These are phyloP conservation scores for Neopestalotiopsis sp. DNA, from an alignment of 2,329 filamentous ascomycete genomes.

Conservation along the genomic window DNA sequence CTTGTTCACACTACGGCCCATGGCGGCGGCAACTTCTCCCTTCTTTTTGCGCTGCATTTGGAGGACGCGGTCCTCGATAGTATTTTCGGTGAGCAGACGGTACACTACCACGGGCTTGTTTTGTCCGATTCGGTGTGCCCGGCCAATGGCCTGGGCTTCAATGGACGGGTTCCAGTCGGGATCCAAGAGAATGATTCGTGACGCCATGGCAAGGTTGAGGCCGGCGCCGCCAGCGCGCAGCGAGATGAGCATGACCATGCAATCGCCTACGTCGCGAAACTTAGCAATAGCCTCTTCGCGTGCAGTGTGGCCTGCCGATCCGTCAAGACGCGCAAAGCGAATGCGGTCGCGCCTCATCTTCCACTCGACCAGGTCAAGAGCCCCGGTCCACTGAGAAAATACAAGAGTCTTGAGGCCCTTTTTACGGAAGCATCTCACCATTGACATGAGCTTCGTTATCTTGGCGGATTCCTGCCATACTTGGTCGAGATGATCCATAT, in stretches of 20 bases:
- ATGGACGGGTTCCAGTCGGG: constrained; percentile 96
- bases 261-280: constrained; percentile 64
- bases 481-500: constrained; percentile 71
- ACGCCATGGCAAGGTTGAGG: constrained; percentile 83
- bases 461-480: constrained; percentile 79
- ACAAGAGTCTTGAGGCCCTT: constrained; percentile 78
- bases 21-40: constrained; percentile 75
- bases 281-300: constrained; percentile 71
- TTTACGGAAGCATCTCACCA: constrained; percentile 56
- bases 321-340: constrained; percentile 75
- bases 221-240: constrained; percentile 85
- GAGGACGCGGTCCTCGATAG: constrained; percentile 88
- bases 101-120: constrained; percentile 76
- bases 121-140: constrained; percentile 88
- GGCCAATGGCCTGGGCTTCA: constrained; percentile 90
- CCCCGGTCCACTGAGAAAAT: constrained; percentile 81
- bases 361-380: constrained; percentile 79
- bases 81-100: constrained; percentile 75
- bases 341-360: constrained; percentile 63
- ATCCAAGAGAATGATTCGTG: constrained; percentile 87
- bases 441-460: constrained; percentile 70
- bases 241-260: constrained; percentile 77
- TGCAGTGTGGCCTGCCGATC: constrained; percentile 69
- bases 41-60: constrained; percentile 80
- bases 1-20: constrained; percentile 76